phyloP scores from a whole-genome alignment of 2,329 filamentous ascomycete species.

The Tolypocladium pustulatum region DNA sequence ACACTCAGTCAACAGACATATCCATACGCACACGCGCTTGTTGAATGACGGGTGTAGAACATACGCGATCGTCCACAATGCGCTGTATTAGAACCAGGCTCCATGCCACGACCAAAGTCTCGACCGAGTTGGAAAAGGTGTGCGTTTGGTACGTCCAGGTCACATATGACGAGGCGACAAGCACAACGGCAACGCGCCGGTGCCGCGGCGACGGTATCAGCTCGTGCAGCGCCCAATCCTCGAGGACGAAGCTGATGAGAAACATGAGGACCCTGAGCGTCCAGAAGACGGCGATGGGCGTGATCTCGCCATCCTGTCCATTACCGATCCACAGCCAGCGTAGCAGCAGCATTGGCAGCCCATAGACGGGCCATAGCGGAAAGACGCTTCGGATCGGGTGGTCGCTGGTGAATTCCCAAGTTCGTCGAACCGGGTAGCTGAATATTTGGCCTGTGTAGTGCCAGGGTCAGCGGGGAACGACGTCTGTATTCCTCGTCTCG shows the following conservation, averaged over 20 bases:
- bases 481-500: neutral
- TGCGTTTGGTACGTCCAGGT: constrained; percentile 99
- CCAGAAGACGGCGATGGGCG: constrained; percentile 85
- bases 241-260: constrained; percentile 84
- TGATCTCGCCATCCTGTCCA: constrained; percentile 63
- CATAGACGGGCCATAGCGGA: constrained; percentile 91
- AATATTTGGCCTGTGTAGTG: constrained; percentile 68
- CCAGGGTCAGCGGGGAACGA: neutral
- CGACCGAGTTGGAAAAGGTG: constrained; percentile 95
- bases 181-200: constrained; percentile 63
- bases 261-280: constrained; percentile 86
- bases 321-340: constrained; percentile 89
- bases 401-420: constrained; percentile 91
- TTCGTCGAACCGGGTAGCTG: constrained; percentile 76
- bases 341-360: constrained; percentile 82
- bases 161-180: constrained; percentile 93
- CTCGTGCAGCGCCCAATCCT: constrained; percentile 96
- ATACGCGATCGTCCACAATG: constrained; percentile 69
- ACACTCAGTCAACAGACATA: constrained; percentile 12
- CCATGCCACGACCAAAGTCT: constrained; percentile 89
- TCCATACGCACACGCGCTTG: neutral
- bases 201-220: constrained; percentile 65
- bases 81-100: constrained; percentile 83
- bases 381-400: constrained; percentile 91
- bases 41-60: constrained; percentile 13